Conservation (phyloP, 208 protist species). For the Leishmania lainsoni region DNA sequence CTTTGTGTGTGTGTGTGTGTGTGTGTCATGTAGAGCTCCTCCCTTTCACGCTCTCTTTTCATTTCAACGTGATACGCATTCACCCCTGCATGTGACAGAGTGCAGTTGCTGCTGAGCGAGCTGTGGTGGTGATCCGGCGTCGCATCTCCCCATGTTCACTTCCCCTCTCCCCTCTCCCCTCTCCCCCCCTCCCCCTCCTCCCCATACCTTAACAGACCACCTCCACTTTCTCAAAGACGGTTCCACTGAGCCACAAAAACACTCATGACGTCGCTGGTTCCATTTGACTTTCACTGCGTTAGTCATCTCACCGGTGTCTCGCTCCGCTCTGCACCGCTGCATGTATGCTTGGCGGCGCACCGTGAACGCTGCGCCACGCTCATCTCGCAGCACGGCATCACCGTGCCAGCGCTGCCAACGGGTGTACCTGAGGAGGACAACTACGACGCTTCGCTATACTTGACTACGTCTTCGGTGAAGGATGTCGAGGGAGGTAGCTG, state of each 20-base stretch:
- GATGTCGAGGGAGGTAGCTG: neutral
- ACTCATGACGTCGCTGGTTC: slow-evolving; percentile 28
- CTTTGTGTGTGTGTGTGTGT: neutral
- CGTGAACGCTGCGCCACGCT: neutral
- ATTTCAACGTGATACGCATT: neutral
- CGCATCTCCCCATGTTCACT: neutral
- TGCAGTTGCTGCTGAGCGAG: neutral
- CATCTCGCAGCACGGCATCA: neutral
- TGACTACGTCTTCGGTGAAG: neutral
- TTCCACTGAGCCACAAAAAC: neutral
- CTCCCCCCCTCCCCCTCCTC: neutral
- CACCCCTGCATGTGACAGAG: neutral
- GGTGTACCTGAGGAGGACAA: neutral
- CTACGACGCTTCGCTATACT: neutral
- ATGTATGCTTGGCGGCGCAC: slow-evolving; percentile 14
- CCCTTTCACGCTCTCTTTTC: neutral
- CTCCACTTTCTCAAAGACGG: neutral
- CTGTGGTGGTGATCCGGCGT: neutral
- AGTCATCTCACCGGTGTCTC: slow-evolving; percentile 29
- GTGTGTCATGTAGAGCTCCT: neutral
- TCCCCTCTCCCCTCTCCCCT: neutral
- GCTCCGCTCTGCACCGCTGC: slow-evolving; percentile 29
- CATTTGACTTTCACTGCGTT: slow-evolving; percentile 33
- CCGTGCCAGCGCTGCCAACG: neutral
- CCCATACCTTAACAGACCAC: neutral